These are phyloP conservation scores for Thuja plicata DNA, from an alignment of 83 land plant genomes.

Conservation along the genomic window DNA sequence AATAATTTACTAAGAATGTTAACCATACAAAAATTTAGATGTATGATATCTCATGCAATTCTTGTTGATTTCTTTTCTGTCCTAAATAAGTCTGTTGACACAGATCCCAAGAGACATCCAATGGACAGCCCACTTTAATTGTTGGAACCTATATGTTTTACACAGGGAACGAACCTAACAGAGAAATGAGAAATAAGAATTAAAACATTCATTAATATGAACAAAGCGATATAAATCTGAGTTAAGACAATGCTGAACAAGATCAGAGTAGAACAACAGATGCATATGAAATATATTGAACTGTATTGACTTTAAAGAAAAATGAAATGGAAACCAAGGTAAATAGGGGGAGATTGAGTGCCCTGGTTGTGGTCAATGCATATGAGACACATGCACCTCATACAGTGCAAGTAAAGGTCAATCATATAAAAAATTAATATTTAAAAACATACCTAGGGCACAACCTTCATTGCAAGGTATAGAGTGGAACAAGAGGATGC, in stretches of 20 bases:
- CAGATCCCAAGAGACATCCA: background rate
- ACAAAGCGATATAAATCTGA: background rate
- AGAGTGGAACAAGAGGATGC: no score
- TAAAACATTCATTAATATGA: background rate
- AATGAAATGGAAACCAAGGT: no score
- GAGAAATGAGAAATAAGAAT: background rate
- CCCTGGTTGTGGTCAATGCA: no score
- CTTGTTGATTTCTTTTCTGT: background rate
- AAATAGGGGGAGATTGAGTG: no score
- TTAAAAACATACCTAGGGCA: no score
- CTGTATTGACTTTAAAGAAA: background rate
- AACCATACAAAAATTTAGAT: background rate
- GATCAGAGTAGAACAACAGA: background rate
- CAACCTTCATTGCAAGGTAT: no score
- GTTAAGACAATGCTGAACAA: background rate
- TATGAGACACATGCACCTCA: no score
- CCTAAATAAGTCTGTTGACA: background rate
- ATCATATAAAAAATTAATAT: no score
- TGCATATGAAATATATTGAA: background rate
- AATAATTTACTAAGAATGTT: background rate
- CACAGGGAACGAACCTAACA: no score
- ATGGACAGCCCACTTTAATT: background rate
- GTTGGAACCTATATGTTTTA: background rate
- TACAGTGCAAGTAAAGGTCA: no score
- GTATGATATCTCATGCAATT: background rate